Conservation (phyloP, 1,139 yeast species). For the Blastobotrys persicus region DNA sequence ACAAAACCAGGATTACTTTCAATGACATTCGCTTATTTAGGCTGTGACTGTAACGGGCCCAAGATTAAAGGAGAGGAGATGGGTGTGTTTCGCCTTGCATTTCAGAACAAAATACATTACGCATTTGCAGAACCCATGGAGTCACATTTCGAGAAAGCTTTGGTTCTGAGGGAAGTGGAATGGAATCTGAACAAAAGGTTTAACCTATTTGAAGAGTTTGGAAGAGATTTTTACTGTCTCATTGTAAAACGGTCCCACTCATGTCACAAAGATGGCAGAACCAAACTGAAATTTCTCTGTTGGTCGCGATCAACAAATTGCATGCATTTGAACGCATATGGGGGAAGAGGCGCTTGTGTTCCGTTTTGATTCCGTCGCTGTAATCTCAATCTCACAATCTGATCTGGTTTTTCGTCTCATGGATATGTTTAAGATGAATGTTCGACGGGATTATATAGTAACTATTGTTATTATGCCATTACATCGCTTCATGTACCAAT, state of each 20-base stretch:
- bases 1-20: too few species aligned
- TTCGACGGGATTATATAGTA: too few species aligned
- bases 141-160: neutral
- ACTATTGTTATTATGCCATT: too few species aligned
- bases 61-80: neutral
- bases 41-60: neutral
- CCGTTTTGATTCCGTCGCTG: too few species aligned
- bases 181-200: neutral
- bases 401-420: too few species aligned
- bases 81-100: neutral
- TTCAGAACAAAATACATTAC: neutral
- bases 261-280: neutral
- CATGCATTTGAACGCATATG: too few species aligned
- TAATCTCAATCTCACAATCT: too few species aligned
- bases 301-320: neutral
- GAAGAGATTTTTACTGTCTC: neutral
- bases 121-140: neutral
- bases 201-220: neutral
- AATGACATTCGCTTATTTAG: neutral
- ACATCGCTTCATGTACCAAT: neutral
- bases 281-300: neutral
- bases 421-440: too few species aligned
- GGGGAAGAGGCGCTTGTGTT: too few species aligned
- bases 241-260: neutral
- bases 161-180: neutral